A percentile compares a stretch with the other conserved stretches of the same genome.
phyloP scores from a whole-genome alignment of 208 protist species.

The Acanthamoeba healyi region DNA sequence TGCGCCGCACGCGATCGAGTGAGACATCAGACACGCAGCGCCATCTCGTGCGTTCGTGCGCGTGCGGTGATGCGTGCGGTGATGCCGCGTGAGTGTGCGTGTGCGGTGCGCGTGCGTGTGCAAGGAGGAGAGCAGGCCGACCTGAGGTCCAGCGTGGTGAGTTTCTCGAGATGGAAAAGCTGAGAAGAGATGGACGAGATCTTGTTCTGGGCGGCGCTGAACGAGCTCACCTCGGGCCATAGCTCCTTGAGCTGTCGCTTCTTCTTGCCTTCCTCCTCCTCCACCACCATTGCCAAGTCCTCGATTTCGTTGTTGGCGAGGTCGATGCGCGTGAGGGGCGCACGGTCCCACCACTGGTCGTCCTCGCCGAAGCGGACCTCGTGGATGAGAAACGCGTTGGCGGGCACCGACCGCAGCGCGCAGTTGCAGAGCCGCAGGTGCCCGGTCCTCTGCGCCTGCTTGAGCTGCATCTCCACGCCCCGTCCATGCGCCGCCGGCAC shows the following conservation, averaged over 20 bases:
- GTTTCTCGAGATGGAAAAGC: neutral
- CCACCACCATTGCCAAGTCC: neutral
- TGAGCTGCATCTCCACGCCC: constrained; percentile 2
- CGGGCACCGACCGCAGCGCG: neutral
- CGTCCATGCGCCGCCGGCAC: neutral
- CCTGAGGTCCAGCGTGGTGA: constrained; percentile 22
- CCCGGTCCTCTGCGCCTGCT: constrained; percentile 30
- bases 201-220: constrained; percentile 28
- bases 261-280: neutral
- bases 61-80: too few relatives aligned
- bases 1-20: too few relatives aligned
- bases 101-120: neutral
- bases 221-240: neutral
- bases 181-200: neutral
- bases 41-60: too few relatives aligned
- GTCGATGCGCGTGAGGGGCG: neutral
- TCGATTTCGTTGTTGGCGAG: constrained; percentile 33
- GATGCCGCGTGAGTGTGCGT: neutral
- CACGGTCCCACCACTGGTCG: constrained; percentile 23
- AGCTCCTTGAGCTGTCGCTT: neutral
- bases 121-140: neutral
- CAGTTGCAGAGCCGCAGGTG: constrained; percentile 8
- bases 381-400: constrained; percentile 30
- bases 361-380: constrained; percentile 24
- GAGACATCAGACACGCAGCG: too few relatives aligned